phyloP scores from a whole-genome alignment of 2,329 filamentous ascomycete genomes.

The Colletotrichum kahawae region DNA sequence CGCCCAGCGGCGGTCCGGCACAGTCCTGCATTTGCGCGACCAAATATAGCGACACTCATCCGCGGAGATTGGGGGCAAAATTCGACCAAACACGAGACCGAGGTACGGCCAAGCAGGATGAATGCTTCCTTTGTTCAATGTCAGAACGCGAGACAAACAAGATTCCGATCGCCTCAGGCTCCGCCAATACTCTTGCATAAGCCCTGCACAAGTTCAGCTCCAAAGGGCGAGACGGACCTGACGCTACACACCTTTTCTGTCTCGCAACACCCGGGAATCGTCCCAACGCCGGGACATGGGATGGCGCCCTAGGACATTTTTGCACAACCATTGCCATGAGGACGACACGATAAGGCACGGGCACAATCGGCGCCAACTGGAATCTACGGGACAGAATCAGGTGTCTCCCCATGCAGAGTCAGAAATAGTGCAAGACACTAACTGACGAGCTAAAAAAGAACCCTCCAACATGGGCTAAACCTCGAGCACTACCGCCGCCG shows the following conservation, averaged over 20 bases:
- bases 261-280: neutral
- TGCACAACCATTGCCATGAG: neutral
- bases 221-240: neutral
- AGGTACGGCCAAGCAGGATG: neutral
- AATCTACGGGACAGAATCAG: neutral
- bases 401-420: neutral
- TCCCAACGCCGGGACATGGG: neutral
- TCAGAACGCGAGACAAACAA: constrained; percentile 4
- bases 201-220: neutral
- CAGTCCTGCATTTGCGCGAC: neutral
- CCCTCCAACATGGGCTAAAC: neutral
- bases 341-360: neutral
- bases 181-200: neutral
- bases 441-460: neutral
- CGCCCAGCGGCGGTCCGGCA: neutral
- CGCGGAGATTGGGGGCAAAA: neutral
- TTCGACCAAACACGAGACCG: neutral
- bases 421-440: neutral
- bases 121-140: neutral
- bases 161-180: neutral
- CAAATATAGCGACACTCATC: neutral
- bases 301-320: neutral
- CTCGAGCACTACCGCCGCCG: neutral
- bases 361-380: neutral
- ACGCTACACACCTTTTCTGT: neutral